Conservation (phyloP, 2,329 filamentous ascomycete genomes). For the Cytospora schulzeri region DNA sequence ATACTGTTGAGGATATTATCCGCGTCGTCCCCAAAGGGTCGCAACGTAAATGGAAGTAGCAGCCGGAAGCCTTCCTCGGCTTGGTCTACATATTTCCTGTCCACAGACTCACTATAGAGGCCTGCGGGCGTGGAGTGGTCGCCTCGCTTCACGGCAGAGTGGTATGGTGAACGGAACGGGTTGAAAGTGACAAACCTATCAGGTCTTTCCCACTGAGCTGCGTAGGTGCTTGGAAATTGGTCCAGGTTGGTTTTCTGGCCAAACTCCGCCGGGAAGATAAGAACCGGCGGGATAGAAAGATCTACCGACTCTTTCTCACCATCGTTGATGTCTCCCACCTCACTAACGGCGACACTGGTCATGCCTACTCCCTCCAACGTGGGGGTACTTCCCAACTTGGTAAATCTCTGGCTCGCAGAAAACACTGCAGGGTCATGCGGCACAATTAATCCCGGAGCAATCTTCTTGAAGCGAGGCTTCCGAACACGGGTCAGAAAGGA, state of each 20-base stretch:
- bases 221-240: neutral
- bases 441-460: slow-evolving; percentile 2
- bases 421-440: neutral
- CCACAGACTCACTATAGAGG: slow-evolving; percentile 10
- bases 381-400: neutral
- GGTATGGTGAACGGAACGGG: neutral
- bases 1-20: too few relatives aligned
- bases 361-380: too few relatives aligned
- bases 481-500: neutral
- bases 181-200: neutral
- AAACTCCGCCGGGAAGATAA: too few relatives aligned
- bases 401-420: neutral
- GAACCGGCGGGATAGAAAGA: neutral
- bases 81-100: neutral
- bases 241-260: too few relatives aligned
- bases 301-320: too few relatives aligned
- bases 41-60: neutral
- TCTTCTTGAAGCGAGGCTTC: neutral
- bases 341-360: too few relatives aligned
- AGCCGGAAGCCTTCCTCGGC: slow-evolving; percentile 3
- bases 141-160: neutral
- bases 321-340: too few relatives aligned
- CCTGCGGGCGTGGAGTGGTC: slow-evolving; percentile 1
- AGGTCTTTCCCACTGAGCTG: neutral
- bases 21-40: too few relatives aligned